These are phyloP conservation scores for Boeremia lycopersici DNA, from an alignment of 2,329 filamentous ascomycete genomes.

Conservation along the genomic window DNA sequence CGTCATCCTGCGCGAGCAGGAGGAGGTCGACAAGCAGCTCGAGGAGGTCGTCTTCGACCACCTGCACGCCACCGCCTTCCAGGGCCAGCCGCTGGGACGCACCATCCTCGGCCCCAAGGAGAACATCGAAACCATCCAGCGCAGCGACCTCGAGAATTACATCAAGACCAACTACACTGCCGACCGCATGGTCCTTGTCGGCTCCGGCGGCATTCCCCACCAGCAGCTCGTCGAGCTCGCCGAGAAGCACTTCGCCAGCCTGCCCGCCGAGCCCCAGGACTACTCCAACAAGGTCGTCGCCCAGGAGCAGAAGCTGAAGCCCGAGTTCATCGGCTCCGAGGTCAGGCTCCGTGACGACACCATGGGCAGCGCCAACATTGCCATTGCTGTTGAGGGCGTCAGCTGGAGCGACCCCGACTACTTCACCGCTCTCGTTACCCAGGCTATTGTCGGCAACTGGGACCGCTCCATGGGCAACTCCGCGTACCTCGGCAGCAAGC, in stretches of 20 bases:
- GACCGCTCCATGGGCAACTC: constrained; percentile 98
- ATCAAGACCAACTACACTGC: constrained; percentile 99
- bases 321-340: constrained; percentile 96
- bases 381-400: constrained; percentile 97
- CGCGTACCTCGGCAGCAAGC: constrained; percentile 96
- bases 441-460: constrained; percentile 99
- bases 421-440: constrained; percentile 95
- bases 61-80: constrained; percentile 96
- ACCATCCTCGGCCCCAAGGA: constrained; percentile 97
- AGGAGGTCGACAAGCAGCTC: constrained; percentile 99
- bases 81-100: constrained; percentile 92
- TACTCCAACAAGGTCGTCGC: constrained; percentile 73
- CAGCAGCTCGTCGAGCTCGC: constrained; percentile 92
- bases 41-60: constrained; percentile 99
- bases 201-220: constrained; percentile 92
- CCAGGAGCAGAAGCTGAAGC: constrained; percentile 80
- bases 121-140: constrained; percentile 96
- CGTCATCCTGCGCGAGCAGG: constrained; percentile 97
- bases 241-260: constrained; percentile 88
- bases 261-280: constrained; percentile 77
- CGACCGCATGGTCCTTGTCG: constrained; percentile 98
- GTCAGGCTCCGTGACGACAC: constrained; percentile 95
- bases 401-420: constrained; percentile 99
- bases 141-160: constrained; percentile 89
- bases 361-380: constrained; percentile 94